Conservation (phyloP, 495 filamentous ascomycete genomes). For the Neurospora sp. region DNA sequence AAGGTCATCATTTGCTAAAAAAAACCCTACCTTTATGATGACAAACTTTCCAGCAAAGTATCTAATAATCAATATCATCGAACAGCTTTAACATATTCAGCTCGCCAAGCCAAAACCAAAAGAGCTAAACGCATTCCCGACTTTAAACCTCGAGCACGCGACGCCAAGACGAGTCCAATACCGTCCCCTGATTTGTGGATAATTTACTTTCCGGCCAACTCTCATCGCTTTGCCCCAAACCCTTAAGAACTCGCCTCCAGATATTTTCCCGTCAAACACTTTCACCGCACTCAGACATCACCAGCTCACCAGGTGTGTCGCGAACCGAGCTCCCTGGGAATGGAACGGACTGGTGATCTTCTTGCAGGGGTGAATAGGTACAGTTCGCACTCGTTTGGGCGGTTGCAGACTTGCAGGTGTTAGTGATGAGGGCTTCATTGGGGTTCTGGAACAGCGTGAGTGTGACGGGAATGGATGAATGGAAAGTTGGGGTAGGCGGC, state of each 20-base stretch:
- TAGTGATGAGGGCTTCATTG: neutral
- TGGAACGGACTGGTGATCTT: neutral
- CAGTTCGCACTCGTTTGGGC: neutral
- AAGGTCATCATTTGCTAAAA: too few relatives aligned
- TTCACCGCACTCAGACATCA: neutral
- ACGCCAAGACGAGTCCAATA: neutral
- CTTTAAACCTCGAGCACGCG: neutral
- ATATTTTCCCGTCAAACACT: neutral
- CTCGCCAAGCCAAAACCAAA: neutral
- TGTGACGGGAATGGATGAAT: neutral
- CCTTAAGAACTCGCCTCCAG: neutral
- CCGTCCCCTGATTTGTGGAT: slow-evolving; percentile 6
- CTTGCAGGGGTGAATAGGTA: neutral
- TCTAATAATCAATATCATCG: neutral
- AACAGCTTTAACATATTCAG: neutral
- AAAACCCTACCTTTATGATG: too few relatives aligned
- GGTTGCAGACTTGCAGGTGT: neutral
- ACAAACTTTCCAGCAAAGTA: too few relatives aligned
- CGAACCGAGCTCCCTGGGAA: neutral
- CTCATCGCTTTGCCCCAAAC: neutral
- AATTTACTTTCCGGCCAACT: slow-evolving; percentile 2
- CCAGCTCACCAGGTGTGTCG: neutral
- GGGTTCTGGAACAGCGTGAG: neutral
- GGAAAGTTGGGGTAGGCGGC: neutral
- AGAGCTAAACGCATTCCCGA: too few relatives aligned